These are phyloP conservation scores for Phanerochaete carnosa DNA, from an alignment of 768 basidiomycete species.

Conservation along the genomic window DNA sequence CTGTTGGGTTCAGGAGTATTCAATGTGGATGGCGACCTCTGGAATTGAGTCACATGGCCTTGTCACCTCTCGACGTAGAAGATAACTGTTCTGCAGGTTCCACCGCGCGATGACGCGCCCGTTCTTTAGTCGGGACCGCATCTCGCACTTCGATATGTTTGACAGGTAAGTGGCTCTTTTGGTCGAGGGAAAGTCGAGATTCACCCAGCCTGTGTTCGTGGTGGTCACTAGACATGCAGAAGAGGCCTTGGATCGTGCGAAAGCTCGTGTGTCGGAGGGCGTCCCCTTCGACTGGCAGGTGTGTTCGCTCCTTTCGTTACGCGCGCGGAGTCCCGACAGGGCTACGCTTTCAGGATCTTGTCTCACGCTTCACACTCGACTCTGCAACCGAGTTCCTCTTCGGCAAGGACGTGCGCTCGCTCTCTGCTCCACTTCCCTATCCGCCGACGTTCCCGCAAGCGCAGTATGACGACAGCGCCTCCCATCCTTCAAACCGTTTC, in stretches of 20 bases:
- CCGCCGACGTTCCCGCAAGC: conserved; percentile 31
- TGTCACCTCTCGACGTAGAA: background rate
- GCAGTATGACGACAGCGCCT: background rate
- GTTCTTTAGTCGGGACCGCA: conserved; percentile 46
- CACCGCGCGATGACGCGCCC: conserved; percentile 69
- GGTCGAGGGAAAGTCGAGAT: background rate
- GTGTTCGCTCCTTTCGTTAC: background rate
- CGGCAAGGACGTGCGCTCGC: conserved; percentile 42
- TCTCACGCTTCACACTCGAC: conserved; percentile 57
- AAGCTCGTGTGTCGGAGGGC: conserved; percentile 13
- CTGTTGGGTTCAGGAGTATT: conserved; percentile 59
- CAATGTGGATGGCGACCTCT: conserved; percentile 61
- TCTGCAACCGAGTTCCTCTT: conserved; percentile 59
- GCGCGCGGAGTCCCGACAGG: background rate
- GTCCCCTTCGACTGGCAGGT: conserved; percentile 17
- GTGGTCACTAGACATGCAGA: conserved; percentile 7
- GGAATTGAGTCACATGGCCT: conserved; percentile 46
- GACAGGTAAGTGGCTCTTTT: conserved; percentile 12
- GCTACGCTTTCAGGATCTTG: conserved; percentile 40
- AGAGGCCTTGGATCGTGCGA: conserved; percentile 7
- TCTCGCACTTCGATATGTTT: conserved; percentile 24
- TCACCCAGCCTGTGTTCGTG: background rate
- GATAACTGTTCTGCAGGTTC: conserved; percentile 34
- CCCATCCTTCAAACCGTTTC: conserved; percentile 31
- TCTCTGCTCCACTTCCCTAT: conserved; percentile 46